These are phyloP conservation scores for Scleromitrula shiraiana DNA, from an alignment of 2,329 filamentous ascomycete genomes.

Conservation along the genomic window DNA sequence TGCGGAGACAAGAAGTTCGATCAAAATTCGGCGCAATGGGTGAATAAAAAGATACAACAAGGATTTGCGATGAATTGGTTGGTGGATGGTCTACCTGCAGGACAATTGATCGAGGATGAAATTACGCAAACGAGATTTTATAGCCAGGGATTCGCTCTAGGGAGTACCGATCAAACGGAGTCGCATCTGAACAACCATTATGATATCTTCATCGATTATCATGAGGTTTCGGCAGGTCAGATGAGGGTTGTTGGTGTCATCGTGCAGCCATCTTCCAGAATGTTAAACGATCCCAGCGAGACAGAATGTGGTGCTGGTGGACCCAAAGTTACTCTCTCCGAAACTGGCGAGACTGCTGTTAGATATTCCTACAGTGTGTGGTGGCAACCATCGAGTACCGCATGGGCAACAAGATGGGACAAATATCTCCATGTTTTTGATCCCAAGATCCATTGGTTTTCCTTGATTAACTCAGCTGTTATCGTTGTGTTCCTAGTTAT, in stretches of 20 bases:
- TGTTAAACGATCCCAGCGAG: slow-evolving; percentile 41
- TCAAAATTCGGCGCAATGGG: slow-evolving; percentile 61
- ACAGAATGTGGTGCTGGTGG: slow-evolving; percentile 52
- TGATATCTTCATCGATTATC: slow-evolving; percentile 88
- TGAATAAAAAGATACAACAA: slow-evolving; percentile 73
- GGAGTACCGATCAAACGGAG: slow-evolving; percentile 48
- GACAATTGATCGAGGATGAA: slow-evolving; percentile 71
- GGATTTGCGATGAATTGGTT: slow-evolving; percentile 94
- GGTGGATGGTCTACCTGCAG: slow-evolving; percentile 87
- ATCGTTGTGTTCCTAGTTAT: slow-evolving; percentile 88
- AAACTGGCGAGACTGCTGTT: slow-evolving; percentile 54
- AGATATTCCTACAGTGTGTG: slow-evolving; percentile 88
- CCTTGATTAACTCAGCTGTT: slow-evolving; percentile 88
- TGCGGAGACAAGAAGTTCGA: slow-evolving; percentile 63
- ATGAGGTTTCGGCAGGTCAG: slow-evolving; percentile 63
- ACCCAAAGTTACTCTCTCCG: slow-evolving; percentile 54
- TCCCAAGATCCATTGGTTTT: slow-evolving; percentile 99
- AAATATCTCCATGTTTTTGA: slow-evolving; percentile 97
- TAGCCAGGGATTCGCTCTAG: slow-evolving; percentile 83
- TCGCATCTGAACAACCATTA: slow-evolving; percentile 85
- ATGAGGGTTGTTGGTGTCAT: slow-evolving; percentile 87
- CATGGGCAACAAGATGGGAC: slow-evolving; percentile 97
- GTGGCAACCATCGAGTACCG: slow-evolving; percentile 77
- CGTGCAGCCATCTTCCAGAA: slow-evolving; percentile 71
- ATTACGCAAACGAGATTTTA: slow-evolving; percentile 75